Evolutionary conservation across 2,329 filamentous ascomycete species (phyloP), one percentile per base, ranked within the genome.

Genomic region (Colletotrichum camelliae): DNA sequence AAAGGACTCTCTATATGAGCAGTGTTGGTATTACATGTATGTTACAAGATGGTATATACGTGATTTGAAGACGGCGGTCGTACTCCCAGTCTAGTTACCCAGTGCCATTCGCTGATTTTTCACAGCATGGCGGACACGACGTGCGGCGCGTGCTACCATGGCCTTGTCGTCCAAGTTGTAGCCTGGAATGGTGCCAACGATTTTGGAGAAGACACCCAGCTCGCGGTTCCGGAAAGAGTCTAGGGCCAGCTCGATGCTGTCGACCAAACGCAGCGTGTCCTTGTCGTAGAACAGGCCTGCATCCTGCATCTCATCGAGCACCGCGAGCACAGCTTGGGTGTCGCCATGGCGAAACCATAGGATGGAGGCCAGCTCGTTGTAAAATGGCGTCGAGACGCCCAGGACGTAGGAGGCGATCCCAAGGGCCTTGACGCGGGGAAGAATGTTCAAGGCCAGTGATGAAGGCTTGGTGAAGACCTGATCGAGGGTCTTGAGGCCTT

Each of bases 351-450:
- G 89, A 39, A 85, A 83, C 91, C 93, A 95, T 71, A 91, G 86
- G 27, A 93, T 88, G 16, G 87, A 83, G 29, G 95, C 87, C 39
- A 95, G 88, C 65, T 91, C 87, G 80, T 94, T 93, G 86, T 94
- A 96, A 57, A 96, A 90, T 0, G 89, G 86, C 0, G 93, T 94
- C 21, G 92, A 92, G 7, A 91, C 93, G 64, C 94, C 94, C 1
- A 96, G 88, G 8, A 95, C 92, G 80, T 93, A 95, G 0, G 93
- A 93, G 1, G 91, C 89, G 2, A 94, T 88, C 2, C 94, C 94
- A 1, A 95, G 87, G 60, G 89, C 87, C 81, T 94, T 94, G 79
- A 96, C 86, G 9, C 90, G 89, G 0, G 94, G 93, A 1, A 96
- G 86, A 31, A 96, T 83, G 60, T 88, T 87, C 60, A 94, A 88